Conservation (phyloP, 202 grass and related monocot species). For the Elaeis oleifera region DNA sequence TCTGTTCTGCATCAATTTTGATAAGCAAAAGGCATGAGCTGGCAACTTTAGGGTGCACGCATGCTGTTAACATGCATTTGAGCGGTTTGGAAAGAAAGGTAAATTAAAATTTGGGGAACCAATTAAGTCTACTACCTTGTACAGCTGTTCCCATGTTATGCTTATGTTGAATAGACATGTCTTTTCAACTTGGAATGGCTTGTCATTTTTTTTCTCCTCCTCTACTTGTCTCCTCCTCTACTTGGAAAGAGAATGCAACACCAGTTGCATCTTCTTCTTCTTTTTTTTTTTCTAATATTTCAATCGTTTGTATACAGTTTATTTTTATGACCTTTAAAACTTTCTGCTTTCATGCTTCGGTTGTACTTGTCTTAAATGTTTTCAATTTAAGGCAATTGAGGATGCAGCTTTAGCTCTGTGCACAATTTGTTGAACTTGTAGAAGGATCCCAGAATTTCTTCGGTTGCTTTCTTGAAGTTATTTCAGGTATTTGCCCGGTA, state of each 20-base stretch:
- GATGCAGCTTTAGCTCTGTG: background rate
- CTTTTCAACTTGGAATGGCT: slow-evolving; percentile 5
- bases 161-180: slow-evolving; percentile 24
- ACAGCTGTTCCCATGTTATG: slow-evolving; percentile 16
- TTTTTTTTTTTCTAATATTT: too few relatives aligned
- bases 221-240: slow-evolving; percentile 18
- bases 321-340: too few relatives aligned
- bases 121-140: slow-evolving; percentile 33
- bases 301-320: too few relatives aligned
- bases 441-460: background rate
- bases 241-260: background rate
- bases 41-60: slow-evolving; percentile 23
- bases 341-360: too few relatives aligned
- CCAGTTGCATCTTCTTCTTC: too few relatives aligned
- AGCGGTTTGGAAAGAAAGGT: slow-evolving; percentile 70
- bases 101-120: slow-evolving; percentile 36
- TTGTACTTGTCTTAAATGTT: too few relatives aligned
- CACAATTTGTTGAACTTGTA: background rate
- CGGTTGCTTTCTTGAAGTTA: background rate
- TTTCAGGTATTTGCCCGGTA: background rate
- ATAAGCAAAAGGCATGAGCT: slow-evolving; percentile 31
- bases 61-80: slow-evolving; percentile 39
- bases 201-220: slow-evolving; percentile 9
- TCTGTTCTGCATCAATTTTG: slow-evolving; percentile 34
- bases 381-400: too few relatives aligned